Evolutionary conservation across 768 basidiomycete species (phyloP).

Genomic region (Hemileccinum rubropunctum): DNA sequence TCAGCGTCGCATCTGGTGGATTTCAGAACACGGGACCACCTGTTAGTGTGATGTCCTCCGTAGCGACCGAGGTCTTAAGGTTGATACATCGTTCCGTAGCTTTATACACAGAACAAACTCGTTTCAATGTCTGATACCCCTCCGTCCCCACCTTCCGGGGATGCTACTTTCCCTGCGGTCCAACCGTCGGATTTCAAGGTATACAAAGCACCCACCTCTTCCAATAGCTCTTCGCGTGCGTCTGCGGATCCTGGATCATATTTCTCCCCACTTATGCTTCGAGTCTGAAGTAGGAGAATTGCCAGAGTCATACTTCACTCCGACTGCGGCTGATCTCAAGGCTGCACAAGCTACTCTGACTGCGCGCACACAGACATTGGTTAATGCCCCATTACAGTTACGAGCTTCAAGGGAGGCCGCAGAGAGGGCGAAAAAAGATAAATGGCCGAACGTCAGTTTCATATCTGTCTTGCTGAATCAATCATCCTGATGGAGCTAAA

Average conservation of each 20-base stretch:
- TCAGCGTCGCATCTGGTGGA: background rate
- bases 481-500: background rate
- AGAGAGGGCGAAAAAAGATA: conserved; percentile 55
- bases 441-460: conserved; percentile 65
- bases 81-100: conserved; percentile 17
- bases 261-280: conserved; percentile 1
- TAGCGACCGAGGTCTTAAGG: conserved; percentile 10
- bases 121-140: conserved; percentile 27
- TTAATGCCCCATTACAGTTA: conserved; percentile 69
- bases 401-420: conserved; percentile 61
- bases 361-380: conserved; percentile 59
- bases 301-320: conserved; percentile 73
- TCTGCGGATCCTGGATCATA: conserved; percentile 8
- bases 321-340: conserved; percentile 67
- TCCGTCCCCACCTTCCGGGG: conserved; percentile 2
- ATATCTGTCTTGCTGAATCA: background rate
- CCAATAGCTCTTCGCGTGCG: conserved; percentile 34
- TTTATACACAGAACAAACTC: conserved; percentile 11
- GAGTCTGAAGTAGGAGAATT: conserved; percentile 41
- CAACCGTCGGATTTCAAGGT: conserved; percentile 42
- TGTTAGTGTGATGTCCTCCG: conserved; percentile 11
- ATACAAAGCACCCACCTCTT: conserved; percentile 42
- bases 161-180: background rate
- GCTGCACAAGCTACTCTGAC: conserved; percentile 61
- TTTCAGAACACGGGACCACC: conserved; percentile 3